A percentile compares a stretch with the other conserved stretches of the same genome.
Conservation (phyloP, 2,329 filamentous ascomycete genomes). For the Clarireedia monteithiana region DNA sequence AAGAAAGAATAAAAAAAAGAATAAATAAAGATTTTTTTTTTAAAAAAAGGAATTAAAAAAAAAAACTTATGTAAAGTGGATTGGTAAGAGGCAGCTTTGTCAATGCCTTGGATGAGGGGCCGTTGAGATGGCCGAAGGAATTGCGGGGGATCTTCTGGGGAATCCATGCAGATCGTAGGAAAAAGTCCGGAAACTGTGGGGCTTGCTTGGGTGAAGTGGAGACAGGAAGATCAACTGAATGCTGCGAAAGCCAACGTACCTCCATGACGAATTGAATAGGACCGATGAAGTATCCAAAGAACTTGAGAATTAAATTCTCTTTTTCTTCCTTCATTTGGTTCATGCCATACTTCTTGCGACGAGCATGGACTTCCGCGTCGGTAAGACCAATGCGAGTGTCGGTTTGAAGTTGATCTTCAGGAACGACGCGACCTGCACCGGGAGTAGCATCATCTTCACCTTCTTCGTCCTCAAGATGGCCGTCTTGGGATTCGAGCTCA, state of each 20-base stretch:
- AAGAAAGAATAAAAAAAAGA: too few relatives aligned
- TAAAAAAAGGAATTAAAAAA: too few relatives aligned
- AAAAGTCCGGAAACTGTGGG: background rate
- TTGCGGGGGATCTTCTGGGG: background rate
- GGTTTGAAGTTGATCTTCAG: constrained; percentile 72
- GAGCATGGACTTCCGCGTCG: constrained; percentile 55
- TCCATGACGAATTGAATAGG: constrained; percentile 95
- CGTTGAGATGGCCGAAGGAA: background rate
- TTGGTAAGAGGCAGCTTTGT: background rate
- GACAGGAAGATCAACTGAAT: constrained; percentile 10
- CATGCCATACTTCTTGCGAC: constrained; percentile 67
- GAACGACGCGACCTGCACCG: constrained; percentile 51
- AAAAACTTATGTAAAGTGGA: background rate
- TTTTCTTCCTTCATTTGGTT: constrained; percentile 92
- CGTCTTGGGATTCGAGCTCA: constrained; percentile 77
- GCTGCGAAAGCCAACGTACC: constrained; percentile 39
- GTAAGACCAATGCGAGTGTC: constrained; percentile 66
- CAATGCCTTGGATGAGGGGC: background rate
- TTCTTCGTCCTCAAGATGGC: constrained; percentile 56
- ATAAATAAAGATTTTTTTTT: too few relatives aligned
- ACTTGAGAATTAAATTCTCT: constrained; percentile 78
- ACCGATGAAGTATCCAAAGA: constrained; percentile 73
- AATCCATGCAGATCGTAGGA: background rate
- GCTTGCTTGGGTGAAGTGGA: background rate
- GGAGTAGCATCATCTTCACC: constrained; percentile 42